Percentiles rank a stretch among this genome's conserved stretches.
These are phyloP conservation scores for Thymus mandschuricus DNA, from an alignment of 257 asterid genomes.

Conservation along the genomic window DNA sequence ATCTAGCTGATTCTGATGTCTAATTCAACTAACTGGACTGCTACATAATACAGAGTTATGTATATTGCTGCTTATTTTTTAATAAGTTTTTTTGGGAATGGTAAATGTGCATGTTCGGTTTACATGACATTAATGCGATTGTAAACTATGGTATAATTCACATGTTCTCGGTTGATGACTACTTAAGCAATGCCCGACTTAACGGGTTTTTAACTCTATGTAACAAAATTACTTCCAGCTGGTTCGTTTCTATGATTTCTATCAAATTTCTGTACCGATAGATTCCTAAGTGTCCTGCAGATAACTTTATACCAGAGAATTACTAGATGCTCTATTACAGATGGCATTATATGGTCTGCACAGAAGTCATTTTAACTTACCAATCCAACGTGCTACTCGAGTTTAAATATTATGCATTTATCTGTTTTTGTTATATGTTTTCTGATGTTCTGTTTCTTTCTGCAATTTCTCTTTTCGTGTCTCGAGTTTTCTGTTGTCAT, in stretches of 20 bases:
- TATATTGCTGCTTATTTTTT: background rate
- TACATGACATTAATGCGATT: conserved; percentile 1
- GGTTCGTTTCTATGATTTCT: too few relatives aligned
- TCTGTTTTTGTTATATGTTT: conserved; percentile 1
- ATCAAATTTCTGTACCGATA: too few relatives aligned
- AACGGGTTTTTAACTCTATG: too few relatives aligned
- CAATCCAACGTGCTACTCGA: background rate
- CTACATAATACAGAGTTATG: background rate
- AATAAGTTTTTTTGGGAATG: background rate
- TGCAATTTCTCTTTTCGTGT: too few relatives aligned
- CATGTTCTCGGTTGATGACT: too few relatives aligned
- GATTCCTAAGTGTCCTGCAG: background rate
- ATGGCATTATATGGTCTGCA: background rate
- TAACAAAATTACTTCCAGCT: too few relatives aligned
- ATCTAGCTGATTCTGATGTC: background rate
- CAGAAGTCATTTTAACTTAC: too few relatives aligned
- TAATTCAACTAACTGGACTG: background rate
- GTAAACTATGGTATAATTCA: background rate
- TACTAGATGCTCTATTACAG: background rate
- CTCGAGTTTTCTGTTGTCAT: background rate
- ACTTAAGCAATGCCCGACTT: too few relatives aligned
- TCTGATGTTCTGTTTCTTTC: background rate
- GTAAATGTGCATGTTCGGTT: conserved; percentile 1
- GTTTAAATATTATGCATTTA: background rate
- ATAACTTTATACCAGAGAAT: too few relatives aligned